A percentile compares a stretch with the other conserved stretches of the same genome.
These are phyloP conservation scores for Oropetium thomaeum DNA, from an alignment of 176 grass and related monocot genomes.

Conservation along the genomic window DNA sequence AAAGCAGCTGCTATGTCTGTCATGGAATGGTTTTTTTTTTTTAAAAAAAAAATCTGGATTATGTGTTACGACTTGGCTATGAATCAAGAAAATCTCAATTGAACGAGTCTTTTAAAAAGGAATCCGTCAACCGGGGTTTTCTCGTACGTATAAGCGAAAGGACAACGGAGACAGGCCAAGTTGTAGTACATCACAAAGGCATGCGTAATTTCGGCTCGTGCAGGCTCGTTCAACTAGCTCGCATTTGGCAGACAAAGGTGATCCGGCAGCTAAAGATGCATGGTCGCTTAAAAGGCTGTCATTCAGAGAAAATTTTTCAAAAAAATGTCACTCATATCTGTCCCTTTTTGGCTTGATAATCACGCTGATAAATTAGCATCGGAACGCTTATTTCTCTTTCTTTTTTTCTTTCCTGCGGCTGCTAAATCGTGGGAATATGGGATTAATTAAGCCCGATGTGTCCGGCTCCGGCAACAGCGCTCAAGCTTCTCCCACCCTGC, in stretches of 20 bases:
- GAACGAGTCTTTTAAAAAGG: constrained; percentile 20
- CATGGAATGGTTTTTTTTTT: background rate
- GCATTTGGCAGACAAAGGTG: background rate
- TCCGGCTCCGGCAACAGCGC: background rate
- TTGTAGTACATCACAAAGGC: background rate
- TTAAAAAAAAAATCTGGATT: background rate
- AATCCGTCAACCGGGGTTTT: background rate
- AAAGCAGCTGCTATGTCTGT: no score
- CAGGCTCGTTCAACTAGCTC: background rate
- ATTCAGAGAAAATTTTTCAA: no score
- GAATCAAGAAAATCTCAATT: background rate
- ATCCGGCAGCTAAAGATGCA: background rate
- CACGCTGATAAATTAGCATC: background rate
- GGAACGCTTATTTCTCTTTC: background rate
- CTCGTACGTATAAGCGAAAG: background rate
- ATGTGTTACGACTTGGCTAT: background rate
- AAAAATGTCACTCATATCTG: no score
- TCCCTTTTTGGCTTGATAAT: background rate
- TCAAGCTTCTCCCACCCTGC: background rate
- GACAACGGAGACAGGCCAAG: background rate
- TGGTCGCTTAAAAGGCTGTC: background rate
- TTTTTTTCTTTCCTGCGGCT: no score
- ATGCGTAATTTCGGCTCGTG: background rate
- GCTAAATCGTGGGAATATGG: no score
- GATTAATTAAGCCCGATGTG: no score